These are phyloP conservation scores for Salvia miltiorrhiza DNA, from an alignment of 257 asterid species.

Conservation along the genomic window DNA sequence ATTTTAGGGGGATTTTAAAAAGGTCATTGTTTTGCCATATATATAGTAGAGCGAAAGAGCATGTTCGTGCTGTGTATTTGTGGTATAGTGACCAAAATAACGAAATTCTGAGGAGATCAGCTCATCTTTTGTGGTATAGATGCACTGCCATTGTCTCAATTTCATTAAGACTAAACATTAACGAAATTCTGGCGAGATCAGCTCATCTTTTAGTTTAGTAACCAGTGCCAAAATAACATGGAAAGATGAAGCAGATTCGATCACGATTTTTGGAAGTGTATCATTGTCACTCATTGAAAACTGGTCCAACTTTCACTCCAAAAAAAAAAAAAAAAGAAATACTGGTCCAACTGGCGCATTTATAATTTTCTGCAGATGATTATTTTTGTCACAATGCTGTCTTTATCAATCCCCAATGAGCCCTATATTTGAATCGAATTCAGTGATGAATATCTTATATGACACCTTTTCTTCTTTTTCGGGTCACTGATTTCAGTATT, in stretches of 20 bases:
- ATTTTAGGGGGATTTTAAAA: not conserved
- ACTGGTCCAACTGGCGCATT: constrained; percentile 3
- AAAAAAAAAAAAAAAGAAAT: too few species aligned
- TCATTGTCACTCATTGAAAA: not conserved
- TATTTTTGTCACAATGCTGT: not conserved
- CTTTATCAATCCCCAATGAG: not conserved
- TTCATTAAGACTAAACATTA: not conserved
- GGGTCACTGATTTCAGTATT: constrained; percentile 16
- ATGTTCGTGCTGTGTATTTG: constrained; percentile 7
- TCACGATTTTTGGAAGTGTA: not conserved
- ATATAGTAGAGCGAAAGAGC: constrained; percentile 2
- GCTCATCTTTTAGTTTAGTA: constrained; percentile 16
- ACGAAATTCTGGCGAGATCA: not conserved
- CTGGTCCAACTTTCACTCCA: constrained; percentile 11
- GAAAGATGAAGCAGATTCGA: constrained; percentile 2
- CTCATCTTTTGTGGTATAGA: constrained; percentile 16
- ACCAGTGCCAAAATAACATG: constrained; percentile 9
- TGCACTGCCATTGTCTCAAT: too few species aligned
- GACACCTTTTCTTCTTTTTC: not conserved
- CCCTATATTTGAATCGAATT: constrained; percentile 14
- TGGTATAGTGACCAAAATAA: not conserved
- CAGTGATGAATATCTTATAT: not conserved
- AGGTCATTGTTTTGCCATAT: constrained; percentile 1
- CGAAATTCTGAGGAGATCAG: not conserved
- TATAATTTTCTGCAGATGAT: not conserved